These are phyloP conservation scores for Entamoeba histolytica DNA, from an alignment of 208 protist genomes.

Conservation along the genomic window DNA sequence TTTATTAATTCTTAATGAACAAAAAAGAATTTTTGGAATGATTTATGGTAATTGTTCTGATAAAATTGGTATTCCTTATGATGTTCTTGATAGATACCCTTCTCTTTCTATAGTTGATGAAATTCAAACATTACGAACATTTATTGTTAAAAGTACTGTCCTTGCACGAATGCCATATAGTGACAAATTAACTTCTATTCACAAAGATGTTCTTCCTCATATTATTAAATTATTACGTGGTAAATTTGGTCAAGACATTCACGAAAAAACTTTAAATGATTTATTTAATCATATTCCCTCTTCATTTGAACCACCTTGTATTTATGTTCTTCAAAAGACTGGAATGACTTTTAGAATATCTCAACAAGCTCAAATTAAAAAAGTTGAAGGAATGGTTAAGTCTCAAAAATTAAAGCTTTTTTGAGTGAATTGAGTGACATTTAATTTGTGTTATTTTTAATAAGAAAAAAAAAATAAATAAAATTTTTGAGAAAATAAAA, in stretches of 20 bases:
- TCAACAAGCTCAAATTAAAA: neutral
- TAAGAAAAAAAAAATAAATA: too few species aligned
- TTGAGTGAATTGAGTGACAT: too few species aligned
- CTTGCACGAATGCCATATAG: neutral
- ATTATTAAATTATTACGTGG: neutral
- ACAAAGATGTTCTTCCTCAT: neutral
- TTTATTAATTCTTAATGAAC: neutral
- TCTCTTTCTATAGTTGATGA: neutral
- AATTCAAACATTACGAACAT: neutral
- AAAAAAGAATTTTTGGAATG: neutral
- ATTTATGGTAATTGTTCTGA: neutral
- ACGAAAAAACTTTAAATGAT: neutral
- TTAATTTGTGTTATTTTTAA: too few species aligned
- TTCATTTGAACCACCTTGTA: neutral
- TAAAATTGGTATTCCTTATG: neutral
- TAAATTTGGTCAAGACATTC: neutral
- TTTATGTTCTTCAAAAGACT: neutral
- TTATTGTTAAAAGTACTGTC: neutral
- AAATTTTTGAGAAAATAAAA: too few species aligned
- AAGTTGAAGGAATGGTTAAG: neutral
- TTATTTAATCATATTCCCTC: neutral
- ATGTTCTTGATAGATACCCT: neutral
- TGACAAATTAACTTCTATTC: neutral
- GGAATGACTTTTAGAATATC: neutral
- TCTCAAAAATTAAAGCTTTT: too few species aligned